These are phyloP conservation scores for Mycena citricolor DNA, from an alignment of 1,284 basidiomycete genomes.

Conservation along the genomic window DNA sequence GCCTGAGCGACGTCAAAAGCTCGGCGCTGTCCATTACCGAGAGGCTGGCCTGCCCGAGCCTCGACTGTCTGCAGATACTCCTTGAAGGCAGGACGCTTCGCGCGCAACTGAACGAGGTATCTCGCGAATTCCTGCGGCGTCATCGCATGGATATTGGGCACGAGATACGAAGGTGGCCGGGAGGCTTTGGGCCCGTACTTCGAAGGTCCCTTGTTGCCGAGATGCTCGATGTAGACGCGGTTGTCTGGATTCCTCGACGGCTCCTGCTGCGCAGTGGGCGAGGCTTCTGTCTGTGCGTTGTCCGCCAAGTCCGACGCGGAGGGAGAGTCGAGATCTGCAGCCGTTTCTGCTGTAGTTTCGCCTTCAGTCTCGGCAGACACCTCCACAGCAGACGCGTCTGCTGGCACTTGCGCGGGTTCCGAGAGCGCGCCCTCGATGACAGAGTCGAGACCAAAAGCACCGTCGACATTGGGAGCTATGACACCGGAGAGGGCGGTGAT, in stretches of 20 bases:
- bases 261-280: conserved; percentile 18
- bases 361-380: too few species aligned
- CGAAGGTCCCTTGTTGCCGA: conserved; percentile 30
- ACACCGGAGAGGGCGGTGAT: neutral
- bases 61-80: conserved; percentile 35
- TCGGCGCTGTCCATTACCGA: conserved; percentile 24
- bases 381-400: too few species aligned
- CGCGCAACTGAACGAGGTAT: conserved; percentile 57
- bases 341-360: conserved; percentile 7
- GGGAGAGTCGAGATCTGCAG: conserved; percentile 4
- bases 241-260: conserved; percentile 16
- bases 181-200: conserved; percentile 28
- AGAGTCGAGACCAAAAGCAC: too few species aligned
- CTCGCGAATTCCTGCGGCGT: conserved; percentile 50
- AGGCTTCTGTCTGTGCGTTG: conserved; percentile 2
- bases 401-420: too few species aligned
- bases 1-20: conserved; percentile 33
- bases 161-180: conserved; percentile 23
- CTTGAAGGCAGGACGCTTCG: conserved; percentile 56
- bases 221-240: conserved; percentile 14
- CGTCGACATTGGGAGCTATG: neutral
- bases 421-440: too few species aligned
- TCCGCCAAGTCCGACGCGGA: too few species aligned
- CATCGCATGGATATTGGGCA: conserved; percentile 50
- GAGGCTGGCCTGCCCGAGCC: conserved; percentile 19